Evolutionary conservation across 139 green algal genomes (phyloP).

Genomic region (Klebsormidium nitens): DNA sequence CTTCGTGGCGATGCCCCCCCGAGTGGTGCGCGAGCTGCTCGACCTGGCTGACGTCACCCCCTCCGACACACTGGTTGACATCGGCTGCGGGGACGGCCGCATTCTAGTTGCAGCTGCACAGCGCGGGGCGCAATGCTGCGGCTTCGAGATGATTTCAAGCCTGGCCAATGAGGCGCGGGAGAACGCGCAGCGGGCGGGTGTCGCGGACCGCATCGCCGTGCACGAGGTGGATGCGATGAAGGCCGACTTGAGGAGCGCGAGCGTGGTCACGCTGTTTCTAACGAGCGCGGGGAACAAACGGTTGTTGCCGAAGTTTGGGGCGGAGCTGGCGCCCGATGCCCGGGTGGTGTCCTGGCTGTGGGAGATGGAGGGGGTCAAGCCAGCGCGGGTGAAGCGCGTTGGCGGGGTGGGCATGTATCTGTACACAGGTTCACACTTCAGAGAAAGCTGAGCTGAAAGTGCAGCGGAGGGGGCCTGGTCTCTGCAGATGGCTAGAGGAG

Average conservation of each 20-base stretch:
- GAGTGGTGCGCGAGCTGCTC: slow-evolving; percentile 21
- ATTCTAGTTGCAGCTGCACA: slow-evolving; percentile 14
- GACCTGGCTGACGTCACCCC: slow-evolving; percentile 9
- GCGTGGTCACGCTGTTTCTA: slow-evolving; percentile 22
- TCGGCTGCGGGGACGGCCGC: slow-evolving; percentile 23
- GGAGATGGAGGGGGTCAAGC: too few species aligned
- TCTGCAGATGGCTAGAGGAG: too few species aligned
- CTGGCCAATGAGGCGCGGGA: slow-evolving; percentile 10
- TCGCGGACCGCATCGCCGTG: slow-evolving; percentile 9
- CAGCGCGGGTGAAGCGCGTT: too few species aligned
- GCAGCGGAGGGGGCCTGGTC: too few species aligned
- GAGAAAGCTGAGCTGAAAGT: too few species aligned
- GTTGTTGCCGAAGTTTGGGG: slow-evolving; percentile 8
- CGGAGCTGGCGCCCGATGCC: slow-evolving; percentile 4
- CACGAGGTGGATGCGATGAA: slow-evolving; percentile 24
- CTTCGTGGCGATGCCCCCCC: slow-evolving; percentile 19
- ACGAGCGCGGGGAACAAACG: slow-evolving; percentile 12
- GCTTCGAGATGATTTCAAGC: slow-evolving; percentile 18
- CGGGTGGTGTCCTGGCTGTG: slow-evolving; percentile 26
- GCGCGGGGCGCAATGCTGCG: slow-evolving; percentile 2
- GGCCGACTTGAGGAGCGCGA: slow-evolving; percentile 7
- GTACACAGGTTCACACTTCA: too few species aligned
- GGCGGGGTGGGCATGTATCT: too few species aligned
- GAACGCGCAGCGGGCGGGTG: neutral
- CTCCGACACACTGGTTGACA: slow-evolving; percentile 16